These are phyloP conservation scores for Marchantia polymorpha DNA, from an alignment of 225 moss, liverwort and hornwort genomes.

Conservation along the genomic window DNA sequence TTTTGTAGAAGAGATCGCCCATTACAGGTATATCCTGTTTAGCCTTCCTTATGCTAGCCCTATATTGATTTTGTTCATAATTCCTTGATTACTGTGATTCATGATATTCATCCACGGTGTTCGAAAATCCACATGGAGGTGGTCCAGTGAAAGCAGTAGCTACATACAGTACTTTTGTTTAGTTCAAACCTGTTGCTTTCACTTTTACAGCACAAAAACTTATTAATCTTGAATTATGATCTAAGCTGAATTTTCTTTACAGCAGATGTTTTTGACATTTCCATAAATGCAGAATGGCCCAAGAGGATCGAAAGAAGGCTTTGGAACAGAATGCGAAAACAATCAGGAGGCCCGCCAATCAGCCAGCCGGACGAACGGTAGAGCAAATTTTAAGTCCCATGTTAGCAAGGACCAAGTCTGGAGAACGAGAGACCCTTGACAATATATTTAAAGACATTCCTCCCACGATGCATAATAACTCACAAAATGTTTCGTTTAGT, in stretches of 20 bases:
- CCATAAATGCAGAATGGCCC: conserved; percentile 17
- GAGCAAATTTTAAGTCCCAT: conserved; percentile 19
- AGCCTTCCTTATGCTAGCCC: neutral
- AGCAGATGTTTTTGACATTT: neutral
- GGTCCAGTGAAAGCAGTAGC: neutral
- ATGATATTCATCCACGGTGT: neutral
- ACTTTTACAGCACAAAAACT: neutral
- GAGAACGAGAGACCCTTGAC: conserved; percentile 29
- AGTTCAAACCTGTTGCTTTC: neutral
- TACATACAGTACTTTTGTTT: neutral
- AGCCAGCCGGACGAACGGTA: neutral
- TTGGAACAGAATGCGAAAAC: conserved; percentile 20
- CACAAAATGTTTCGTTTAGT: neutral
- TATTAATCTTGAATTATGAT: neutral
- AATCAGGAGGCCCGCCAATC: neutral
- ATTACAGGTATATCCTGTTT: conserved; percentile 44
- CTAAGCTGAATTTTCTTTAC: neutral
- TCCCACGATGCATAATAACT: neutral
- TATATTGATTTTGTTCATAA: neutral
- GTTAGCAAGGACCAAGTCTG: conserved; percentile 9
- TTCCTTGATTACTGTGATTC: neutral
- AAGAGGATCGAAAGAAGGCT: conserved; percentile 36
- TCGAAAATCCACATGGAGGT: neutral
- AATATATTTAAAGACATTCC: conserved; percentile 28
- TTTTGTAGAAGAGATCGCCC: conserved; percentile 75